phyloP scores from a whole-genome alignment of 2,329 filamentous ascomycete genomes.

The Colletotrichum sp. region DNA sequence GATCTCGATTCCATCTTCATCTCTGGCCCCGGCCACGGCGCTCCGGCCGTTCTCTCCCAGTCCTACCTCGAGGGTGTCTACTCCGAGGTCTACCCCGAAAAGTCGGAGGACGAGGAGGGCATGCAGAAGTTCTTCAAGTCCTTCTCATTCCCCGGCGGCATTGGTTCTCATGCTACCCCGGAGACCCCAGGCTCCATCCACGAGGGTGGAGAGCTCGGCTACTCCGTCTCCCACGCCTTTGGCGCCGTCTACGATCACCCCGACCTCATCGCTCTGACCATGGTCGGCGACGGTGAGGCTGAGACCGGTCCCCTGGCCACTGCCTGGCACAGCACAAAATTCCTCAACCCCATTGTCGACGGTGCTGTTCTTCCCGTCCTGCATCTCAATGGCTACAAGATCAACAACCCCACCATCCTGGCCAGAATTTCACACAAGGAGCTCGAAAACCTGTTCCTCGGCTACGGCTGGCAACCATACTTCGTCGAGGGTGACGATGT shows the following conservation, averaged over 20 bases:
- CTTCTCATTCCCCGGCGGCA: conserved; percentile 82
- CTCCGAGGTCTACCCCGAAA: conserved; percentile 78
- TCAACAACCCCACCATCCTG: conserved; percentile 79
- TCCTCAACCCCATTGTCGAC: conserved; percentile 79
- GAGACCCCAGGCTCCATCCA: conserved; percentile 80
- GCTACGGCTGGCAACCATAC: conserved; percentile 81
- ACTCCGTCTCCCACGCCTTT: conserved; percentile 80
- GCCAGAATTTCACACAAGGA: conserved; percentile 78
- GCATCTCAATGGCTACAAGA: conserved; percentile 85
- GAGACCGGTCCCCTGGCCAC: conserved; percentile 82
- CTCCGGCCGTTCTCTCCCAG: conserved; percentile 77
- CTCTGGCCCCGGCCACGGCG: conserved; percentile 79
- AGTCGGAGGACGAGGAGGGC: conserved; percentile 70
- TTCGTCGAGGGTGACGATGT: conserved; percentile 80
- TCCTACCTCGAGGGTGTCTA: conserved; percentile 81
- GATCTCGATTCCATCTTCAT: conserved; percentile 75
- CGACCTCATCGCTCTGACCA: conserved; percentile 74
- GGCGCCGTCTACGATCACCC: conserved; percentile 79
- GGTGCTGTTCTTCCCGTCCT: conserved; percentile 80
- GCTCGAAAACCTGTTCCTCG: conserved; percentile 70
- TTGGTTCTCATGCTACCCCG: conserved; percentile 79
- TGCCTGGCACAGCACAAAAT: conserved; percentile 84
- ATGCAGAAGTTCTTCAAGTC: conserved; percentile 81
- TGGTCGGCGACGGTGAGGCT: conserved; percentile 83
- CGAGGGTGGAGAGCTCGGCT: conserved; percentile 83